Conservation (phyloP, 2,329 filamentous ascomycete genomes). For the Bipolaris gigantea region DNA sequence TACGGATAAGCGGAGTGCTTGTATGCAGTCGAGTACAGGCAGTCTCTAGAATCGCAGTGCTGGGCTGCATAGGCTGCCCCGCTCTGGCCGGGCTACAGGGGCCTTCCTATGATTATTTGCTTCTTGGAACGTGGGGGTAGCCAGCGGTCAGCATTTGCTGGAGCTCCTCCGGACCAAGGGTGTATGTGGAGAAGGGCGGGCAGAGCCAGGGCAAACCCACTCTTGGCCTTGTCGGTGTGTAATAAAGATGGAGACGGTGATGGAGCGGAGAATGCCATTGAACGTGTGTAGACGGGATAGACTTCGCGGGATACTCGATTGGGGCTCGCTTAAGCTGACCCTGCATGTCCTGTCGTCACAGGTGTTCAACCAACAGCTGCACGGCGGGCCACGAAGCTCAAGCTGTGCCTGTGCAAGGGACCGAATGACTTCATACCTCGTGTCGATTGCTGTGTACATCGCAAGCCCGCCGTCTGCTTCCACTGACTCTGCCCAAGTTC, state of each 20-base stretch:
- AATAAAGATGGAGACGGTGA: conserved; percentile 26
- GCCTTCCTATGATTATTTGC: neutral
- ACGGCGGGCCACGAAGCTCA: conserved; percentile 17
- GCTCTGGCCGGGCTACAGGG: neutral
- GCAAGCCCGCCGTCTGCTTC: conserved; percentile 5
- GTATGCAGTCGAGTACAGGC: neutral
- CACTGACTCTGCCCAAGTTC: conserved; percentile 3
- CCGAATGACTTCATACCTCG: conserved; percentile 10
- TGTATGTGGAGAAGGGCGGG: conserved; percentile 9
- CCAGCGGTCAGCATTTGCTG: conserved; percentile 13
- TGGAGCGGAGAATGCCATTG: conserved; percentile 8
- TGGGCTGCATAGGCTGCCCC: neutral
- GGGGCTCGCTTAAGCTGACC: conserved; percentile 26
- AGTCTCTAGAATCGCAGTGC: neutral
- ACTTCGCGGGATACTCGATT: conserved; percentile 4
- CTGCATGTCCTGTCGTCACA: conserved; percentile 33
- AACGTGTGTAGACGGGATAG: conserved; percentile 12
- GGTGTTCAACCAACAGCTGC: conserved; percentile 16
- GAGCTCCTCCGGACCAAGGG: neutral
- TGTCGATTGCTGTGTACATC: conserved; percentile 11
- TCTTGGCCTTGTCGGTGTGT: conserved; percentile 13
- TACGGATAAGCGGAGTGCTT: neutral
- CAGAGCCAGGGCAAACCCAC: conserved; percentile 14
- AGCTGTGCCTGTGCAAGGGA: conserved; percentile 21
- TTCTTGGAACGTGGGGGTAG: conserved; percentile 9